Conservation (phyloP, 176 grass and related monocot genomes). For the Echinochloa phyllopogon region DNA sequence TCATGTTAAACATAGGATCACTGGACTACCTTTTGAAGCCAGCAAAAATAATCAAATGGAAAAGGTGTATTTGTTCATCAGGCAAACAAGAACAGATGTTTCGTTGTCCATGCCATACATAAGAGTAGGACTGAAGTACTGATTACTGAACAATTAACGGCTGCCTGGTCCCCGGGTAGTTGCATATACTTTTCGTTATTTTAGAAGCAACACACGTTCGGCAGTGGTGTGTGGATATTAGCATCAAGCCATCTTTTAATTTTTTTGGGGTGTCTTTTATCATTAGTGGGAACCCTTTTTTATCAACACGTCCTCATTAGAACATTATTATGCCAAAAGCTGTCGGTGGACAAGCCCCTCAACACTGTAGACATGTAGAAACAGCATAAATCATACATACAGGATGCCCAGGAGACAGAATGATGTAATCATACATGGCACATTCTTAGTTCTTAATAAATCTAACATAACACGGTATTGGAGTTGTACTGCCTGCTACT, state of each 20-base stretch:
- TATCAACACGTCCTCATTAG: constrained; percentile 40
- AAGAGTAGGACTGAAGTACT: constrained; percentile 30
- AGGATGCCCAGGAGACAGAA: constrained; percentile 43
- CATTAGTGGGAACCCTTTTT: constrained; percentile 22
- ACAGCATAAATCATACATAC: constrained; percentile 20
- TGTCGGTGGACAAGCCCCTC: constrained; percentile 23
- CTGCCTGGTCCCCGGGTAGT: constrained; percentile 15
- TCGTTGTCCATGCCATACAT: neutral
- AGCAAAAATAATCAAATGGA: constrained; percentile 9
- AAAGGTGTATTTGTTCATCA: constrained; percentile 15
- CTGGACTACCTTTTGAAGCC: neutral
- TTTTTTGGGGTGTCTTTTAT: constrained; percentile 20
- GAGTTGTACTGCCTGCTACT: neutral
- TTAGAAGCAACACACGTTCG: constrained; percentile 27
- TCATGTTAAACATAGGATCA: neutral
- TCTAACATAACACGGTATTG: constrained; percentile 6
- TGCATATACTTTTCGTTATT: constrained; percentile 40
- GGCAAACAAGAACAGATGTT: constrained; percentile 17
- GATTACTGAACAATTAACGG: constrained; percentile 33
- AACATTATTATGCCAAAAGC: constrained; percentile 47
- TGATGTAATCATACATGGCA: constrained; percentile 32
- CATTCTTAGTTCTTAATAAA: constrained; percentile 36
- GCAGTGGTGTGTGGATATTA: constrained; percentile 27
- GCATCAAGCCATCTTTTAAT: constrained; percentile 8
- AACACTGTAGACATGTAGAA: constrained; percentile 22